phyloP scores from a whole-genome alignment of 2,329 filamentous ascomycete genomes.

The Fusarium lateritium region DNA sequence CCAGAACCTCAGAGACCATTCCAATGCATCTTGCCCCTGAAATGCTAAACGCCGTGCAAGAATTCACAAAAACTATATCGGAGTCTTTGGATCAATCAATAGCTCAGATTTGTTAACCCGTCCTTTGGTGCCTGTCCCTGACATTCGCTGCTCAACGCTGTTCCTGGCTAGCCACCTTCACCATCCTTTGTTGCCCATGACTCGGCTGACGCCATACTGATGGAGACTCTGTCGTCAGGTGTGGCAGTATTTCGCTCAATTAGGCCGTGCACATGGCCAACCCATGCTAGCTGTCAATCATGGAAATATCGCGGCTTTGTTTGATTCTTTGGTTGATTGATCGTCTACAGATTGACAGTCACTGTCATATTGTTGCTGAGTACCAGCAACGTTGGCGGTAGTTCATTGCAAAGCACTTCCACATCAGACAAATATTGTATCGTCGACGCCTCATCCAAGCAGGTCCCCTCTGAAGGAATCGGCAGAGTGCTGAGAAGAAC shows the following conservation, averaged over 20 bases:
- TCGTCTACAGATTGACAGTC: slow-evolving; percentile 76
- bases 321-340: slow-evolving; percentile 21
- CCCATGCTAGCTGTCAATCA: slow-evolving; percentile 34
- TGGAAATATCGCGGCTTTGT: slow-evolving; percentile 40
- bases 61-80: slow-evolving; percentile 41
- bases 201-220: slow-evolving; percentile 31
- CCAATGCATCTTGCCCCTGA: slow-evolving; percentile 35
- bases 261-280: slow-evolving; percentile 8
- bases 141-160: slow-evolving; percentile 21
- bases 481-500: slow-evolving; percentile 89
- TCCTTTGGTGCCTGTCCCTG: slow-evolving; percentile 31
- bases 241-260: slow-evolving; percentile 10
- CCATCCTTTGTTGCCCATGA: slow-evolving; percentile 39
- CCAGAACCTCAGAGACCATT: slow-evolving; percentile 37
- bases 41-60: slow-evolving; percentile 30
- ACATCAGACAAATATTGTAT: slow-evolving; percentile 82
- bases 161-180: slow-evolving; percentile 42
- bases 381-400: slow-evolving; percentile 84
- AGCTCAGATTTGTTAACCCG: neutral
- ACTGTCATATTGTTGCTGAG: slow-evolving; percentile 93
- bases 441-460: slow-evolving; percentile 77
- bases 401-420: slow-evolving; percentile 81
- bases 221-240: slow-evolving; percentile 19
- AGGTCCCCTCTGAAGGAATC: slow-evolving; percentile 83
- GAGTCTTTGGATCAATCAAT: slow-evolving; percentile 6